Conservation (phyloP, 2,329 filamentous ascomycete species). For the Penicillium occitanis region DNA sequence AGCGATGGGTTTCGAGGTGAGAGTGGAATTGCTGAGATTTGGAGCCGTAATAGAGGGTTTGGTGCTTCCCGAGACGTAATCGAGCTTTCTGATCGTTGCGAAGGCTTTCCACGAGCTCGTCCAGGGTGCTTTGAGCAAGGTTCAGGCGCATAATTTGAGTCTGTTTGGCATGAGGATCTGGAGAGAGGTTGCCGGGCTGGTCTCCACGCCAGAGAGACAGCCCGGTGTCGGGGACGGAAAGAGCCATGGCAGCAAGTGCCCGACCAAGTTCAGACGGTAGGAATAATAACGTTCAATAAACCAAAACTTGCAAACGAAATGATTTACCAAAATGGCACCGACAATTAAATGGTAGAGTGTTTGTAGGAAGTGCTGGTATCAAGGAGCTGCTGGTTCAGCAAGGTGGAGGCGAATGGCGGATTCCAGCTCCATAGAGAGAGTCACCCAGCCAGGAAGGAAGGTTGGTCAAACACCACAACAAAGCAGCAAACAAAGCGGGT, state of each 20-base stretch:
- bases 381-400: constrained; percentile 21
- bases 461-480: constrained; percentile 14
- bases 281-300: not conserved
- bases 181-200: constrained; percentile 27
- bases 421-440: constrained; percentile 22
- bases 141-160: constrained; percentile 50
- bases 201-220: constrained; percentile 41
- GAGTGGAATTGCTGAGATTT: constrained; percentile 57
- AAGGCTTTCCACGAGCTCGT: constrained; percentile 48
- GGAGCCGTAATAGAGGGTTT: constrained; percentile 59
- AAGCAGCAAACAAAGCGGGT: constrained; percentile 13
- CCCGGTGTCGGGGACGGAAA: constrained; percentile 41
- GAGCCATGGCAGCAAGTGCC: constrained; percentile 31
- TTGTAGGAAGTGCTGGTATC: constrained; percentile 15
- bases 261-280: not conserved
- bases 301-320: not conserved
- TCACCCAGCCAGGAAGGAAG: constrained; percentile 7
- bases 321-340: not conserved
- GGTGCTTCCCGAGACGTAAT: constrained; percentile 50
- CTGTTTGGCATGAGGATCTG: constrained; percentile 34
- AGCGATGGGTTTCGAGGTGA: constrained; percentile 54
- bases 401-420: constrained; percentile 22
- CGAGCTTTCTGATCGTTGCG: constrained; percentile 45
- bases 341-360: constrained; percentile 18
- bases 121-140: constrained; percentile 45